phyloP scores from a whole-genome alignment of 371 early-diverging fungal species.

The Thermomucor indicae-seudaticae region DNA sequence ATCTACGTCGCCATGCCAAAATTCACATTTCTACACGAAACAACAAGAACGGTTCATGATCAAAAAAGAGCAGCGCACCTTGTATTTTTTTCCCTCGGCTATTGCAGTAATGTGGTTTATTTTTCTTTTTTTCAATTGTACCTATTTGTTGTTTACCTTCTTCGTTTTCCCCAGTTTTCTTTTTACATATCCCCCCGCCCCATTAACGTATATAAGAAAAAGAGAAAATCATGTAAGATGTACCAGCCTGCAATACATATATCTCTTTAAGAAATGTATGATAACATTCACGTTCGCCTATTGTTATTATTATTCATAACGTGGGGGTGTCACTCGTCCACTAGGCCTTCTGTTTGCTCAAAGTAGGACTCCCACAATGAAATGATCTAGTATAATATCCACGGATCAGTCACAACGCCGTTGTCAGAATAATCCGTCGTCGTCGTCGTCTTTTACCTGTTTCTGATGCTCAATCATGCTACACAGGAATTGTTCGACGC shows the following conservation, averaged over 20 bases:
- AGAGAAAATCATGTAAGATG: not conserved
- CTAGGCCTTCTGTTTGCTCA: slow-evolving; percentile 38
- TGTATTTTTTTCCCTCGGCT: no score
- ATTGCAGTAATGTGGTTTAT: slow-evolving; percentile 2
- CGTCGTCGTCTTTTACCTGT: no score
- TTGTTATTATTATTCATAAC: no score
- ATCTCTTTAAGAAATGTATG: no score
- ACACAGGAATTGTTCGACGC: slow-evolving; percentile 70
- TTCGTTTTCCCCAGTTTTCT: not conserved
- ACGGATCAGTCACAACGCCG: no score
- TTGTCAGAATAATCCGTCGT: no score
- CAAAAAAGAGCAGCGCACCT: not conserved
- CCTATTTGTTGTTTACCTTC: slow-evolving; percentile 3
- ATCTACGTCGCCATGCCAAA: slow-evolving; percentile 29
- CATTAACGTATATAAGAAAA: slow-evolving; percentile 2
- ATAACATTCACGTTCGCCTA: no score
- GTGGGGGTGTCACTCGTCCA: no score
- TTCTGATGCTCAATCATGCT: slow-evolving; percentile 83
- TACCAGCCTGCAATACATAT: no score
- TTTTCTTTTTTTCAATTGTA: slow-evolving; percentile 3
- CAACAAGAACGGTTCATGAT: not conserved
- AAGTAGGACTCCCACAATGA: slow-evolving; percentile 71
- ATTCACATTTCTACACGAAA: slow-evolving; percentile 12
- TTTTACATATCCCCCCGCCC: not conserved
- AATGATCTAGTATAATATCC: slow-evolving; percentile 31